Evolutionary conservation across 202 grass and related monocot genomes (phyloP).

Genomic region (Cymbopogon flexuosus): DNA sequence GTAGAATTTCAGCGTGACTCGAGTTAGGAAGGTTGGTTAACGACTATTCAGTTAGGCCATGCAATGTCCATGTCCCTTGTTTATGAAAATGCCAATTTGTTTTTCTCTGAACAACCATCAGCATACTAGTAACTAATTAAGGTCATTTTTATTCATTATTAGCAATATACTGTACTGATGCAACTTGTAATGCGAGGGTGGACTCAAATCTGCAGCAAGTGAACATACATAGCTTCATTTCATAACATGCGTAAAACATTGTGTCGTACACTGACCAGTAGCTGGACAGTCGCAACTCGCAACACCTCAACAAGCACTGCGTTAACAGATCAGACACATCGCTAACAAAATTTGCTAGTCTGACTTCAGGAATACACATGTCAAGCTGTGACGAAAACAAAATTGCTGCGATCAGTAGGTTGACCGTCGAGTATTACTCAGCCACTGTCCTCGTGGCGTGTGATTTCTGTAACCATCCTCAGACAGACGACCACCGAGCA

Average conservation of each 20-base stretch:
- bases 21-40: neutral
- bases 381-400: neutral
- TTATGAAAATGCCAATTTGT: neutral
- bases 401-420: constrained; percentile 29
- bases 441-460: neutral
- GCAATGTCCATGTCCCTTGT: neutral
- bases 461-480: neutral
- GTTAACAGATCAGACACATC: neutral
- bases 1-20: neutral
- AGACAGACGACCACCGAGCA: neutral
- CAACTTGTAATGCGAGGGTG: neutral
- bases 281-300: neutral
- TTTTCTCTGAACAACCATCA: neutral
- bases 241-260: neutral
- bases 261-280: neutral
- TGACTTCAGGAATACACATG: neutral
- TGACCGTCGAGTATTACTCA: neutral
- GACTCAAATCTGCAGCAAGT: neutral
- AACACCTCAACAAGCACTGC: neutral
- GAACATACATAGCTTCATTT: neutral
- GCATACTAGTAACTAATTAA: neutral
- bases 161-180: neutral
- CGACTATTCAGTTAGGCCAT: constrained; percentile 22
- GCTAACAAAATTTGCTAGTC: neutral
- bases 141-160: too few relatives aligned